Conservation (phyloP, 495 filamentous ascomycete species). For the Trichoderma virens region DNA sequence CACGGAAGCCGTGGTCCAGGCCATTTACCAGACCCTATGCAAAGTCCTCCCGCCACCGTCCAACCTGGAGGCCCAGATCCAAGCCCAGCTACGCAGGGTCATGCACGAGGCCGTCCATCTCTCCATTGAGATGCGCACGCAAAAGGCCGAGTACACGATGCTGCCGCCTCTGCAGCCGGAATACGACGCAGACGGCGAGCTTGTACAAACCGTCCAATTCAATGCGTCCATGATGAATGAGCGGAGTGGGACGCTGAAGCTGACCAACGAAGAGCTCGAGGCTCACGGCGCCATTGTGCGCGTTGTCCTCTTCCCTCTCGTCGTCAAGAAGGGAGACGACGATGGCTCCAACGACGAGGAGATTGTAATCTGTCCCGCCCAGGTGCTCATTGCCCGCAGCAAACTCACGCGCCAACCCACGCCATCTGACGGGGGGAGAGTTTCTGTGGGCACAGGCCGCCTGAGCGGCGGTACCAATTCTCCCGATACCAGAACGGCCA, state of each 20-base stretch:
- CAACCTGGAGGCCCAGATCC: conserved; percentile 63
- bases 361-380: conserved; percentile 86
- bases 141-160: conserved; percentile 95
- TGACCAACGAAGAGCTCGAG: conserved; percentile 67
- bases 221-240: conserved; percentile 91
- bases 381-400: conserved; percentile 63
- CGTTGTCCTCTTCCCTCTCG: conserved; percentile 86
- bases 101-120: conserved; percentile 75
- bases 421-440: conserved; percentile 22
- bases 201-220: conserved; percentile 74
- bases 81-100: conserved; percentile 74
- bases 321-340: conserved; percentile 91
- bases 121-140: conserved; percentile 92
- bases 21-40: conserved; percentile 70
- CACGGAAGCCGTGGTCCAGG: conserved; percentile 80
- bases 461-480: conserved; percentile 1
- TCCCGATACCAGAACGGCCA: background rate
- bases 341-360: conserved; percentile 76
- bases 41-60: conserved; percentile 75
- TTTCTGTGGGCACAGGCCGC: conserved; percentile 9
- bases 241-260: conserved; percentile 56
- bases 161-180: conserved; percentile 90
- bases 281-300: conserved; percentile 67
- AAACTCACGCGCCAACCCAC: conserved; percentile 12
- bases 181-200: conserved; percentile 86